phyloP scores from a whole-genome alignment of 2,329 filamentous ascomycete genomes.

The Cercospora sp. region DNA sequence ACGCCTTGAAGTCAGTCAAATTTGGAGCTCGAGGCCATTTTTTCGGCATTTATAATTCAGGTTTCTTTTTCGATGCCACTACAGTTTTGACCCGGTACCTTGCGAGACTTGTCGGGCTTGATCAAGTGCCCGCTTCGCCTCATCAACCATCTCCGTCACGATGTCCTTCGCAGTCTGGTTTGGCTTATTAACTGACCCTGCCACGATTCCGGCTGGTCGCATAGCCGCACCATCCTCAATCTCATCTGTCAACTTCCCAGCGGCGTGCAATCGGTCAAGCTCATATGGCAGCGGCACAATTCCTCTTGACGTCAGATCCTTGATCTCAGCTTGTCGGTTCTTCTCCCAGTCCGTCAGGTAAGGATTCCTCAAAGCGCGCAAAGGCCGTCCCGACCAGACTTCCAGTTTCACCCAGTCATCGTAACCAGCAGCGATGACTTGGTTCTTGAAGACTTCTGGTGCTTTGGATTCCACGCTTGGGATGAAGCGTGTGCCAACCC shows the following conservation, averaged over 20 bases:
- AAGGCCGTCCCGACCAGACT: conserved; percentile 92
- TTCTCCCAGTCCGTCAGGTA: conserved; percentile 96
- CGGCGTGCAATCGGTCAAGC: conserved; percentile 67
- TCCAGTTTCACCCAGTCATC: conserved; percentile 94
- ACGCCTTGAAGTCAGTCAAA: background rate
- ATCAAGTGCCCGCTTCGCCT: conserved; percentile 6
- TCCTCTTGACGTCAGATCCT: conserved; percentile 82
- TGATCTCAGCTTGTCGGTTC: conserved; percentile 84
- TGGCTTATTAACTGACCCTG: conserved; percentile 23
- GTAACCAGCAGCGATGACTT: conserved; percentile 79
- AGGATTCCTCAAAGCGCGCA: conserved; percentile 86
- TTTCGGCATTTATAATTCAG: no score
- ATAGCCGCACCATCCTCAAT: conserved; percentile 38
- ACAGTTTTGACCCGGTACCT: conserved; percentile 1
- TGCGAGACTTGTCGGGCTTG: conserved; percentile 2
- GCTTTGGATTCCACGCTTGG: conserved; percentile 60
- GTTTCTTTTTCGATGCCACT: background rate
- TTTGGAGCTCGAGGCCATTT: background rate
- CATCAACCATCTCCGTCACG: conserved; percentile 20
- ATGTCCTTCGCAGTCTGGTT: conserved; percentile 26
- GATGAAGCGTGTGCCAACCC: conserved; percentile 95
- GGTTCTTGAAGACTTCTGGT: conserved; percentile 21
- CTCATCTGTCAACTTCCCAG: conserved; percentile 33
- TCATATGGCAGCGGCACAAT: conserved; percentile 90
- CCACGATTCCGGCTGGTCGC: conserved; percentile 35